Evolutionary conservation across 2,329 filamentous ascomycete species (phyloP).

Genomic region (Orbilia brochopaga): DNA sequence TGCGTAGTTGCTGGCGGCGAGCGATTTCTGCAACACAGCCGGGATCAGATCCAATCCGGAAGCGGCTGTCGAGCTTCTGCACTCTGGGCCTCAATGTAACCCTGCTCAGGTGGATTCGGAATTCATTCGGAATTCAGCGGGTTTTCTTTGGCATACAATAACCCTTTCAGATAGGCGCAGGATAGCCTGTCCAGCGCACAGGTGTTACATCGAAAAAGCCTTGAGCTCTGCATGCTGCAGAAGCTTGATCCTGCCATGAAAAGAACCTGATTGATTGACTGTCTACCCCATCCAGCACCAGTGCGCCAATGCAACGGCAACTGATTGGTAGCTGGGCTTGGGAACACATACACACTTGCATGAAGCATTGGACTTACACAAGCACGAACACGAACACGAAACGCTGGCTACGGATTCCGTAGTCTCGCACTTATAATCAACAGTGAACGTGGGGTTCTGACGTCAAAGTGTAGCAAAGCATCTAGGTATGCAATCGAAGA

Average conservation of each 20-base stretch:
- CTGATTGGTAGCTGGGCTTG: too few species aligned
- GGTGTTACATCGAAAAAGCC: too few species aligned
- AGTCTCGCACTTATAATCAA: conserved; percentile 5
- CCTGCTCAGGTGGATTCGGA: conserved; percentile 17
- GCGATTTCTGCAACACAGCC: conserved; percentile 13
- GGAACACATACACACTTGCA: too few species aligned
- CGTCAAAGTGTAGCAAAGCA: conserved; percentile 47
- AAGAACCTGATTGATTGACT: too few species aligned
- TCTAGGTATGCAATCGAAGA: background rate
- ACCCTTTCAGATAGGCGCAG: background rate
- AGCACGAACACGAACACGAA: too few species aligned
- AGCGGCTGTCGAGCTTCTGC: conserved; percentile 24
- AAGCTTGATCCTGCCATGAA: too few species aligned
- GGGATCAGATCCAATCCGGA: conserved; percentile 29
- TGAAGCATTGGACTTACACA: too few species aligned
- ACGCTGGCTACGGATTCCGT: too few species aligned
- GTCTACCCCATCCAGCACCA: too few species aligned
- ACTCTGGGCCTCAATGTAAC: conserved; percentile 37
- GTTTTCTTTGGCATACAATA: background rate
- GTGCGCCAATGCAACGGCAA: too few species aligned
- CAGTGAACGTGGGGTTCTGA: conserved; percentile 23
- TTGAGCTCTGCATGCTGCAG: too few species aligned
- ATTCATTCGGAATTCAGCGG: conserved; percentile 4
- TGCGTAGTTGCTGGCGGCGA: too few species aligned
- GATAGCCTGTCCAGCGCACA: background rate